Evolutionary conservation across 352 stramenopile species (phyloP).

Genomic region (Blastocystis sp.): DNA sequence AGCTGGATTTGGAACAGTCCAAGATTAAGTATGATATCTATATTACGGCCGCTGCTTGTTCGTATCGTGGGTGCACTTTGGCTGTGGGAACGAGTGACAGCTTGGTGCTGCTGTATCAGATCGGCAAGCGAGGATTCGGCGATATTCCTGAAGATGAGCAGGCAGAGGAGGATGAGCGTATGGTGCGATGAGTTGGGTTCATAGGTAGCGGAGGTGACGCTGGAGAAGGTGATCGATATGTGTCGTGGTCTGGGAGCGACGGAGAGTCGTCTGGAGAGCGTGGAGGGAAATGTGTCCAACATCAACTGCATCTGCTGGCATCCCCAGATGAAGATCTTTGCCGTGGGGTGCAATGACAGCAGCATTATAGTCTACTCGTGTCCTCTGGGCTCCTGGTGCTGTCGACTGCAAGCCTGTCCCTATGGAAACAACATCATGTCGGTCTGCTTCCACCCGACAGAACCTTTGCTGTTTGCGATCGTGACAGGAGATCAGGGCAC

Average conservation of each 20-base stretch:
- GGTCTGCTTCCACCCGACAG: conserved; percentile 57
- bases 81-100: conserved; percentile 55
- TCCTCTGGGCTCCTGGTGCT: conserved; percentile 28
- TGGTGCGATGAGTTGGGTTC: background rate
- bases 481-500: conserved; percentile 15
- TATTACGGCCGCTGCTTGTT: conserved; percentile 13
- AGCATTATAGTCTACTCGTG: conserved; percentile 53
- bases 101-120: conserved; percentile 55
- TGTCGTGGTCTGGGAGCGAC: conserved; percentile 2
- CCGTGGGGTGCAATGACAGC: conserved; percentile 21
- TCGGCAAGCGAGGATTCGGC: conserved; percentile 51
- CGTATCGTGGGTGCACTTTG: conserved; percentile 49
- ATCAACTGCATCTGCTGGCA: conserved; percentile 61
- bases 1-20: background rate
- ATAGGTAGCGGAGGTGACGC: conserved; percentile 21
- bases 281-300: background rate
- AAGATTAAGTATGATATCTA: background rate
- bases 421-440: conserved; percentile 47
- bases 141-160: conserved; percentile 45
- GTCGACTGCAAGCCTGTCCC: background rate
- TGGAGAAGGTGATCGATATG: conserved; percentile 62
- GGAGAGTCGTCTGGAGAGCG: conserved; percentile 21
- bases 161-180: conserved; percentile 48
- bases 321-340: conserved; percentile 61
- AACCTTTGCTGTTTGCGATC: conserved; percentile 47